phyloP scores from a whole-genome alignment of 2,329 filamentous ascomycete genomes.

The Colletotrichum agaves region DNA sequence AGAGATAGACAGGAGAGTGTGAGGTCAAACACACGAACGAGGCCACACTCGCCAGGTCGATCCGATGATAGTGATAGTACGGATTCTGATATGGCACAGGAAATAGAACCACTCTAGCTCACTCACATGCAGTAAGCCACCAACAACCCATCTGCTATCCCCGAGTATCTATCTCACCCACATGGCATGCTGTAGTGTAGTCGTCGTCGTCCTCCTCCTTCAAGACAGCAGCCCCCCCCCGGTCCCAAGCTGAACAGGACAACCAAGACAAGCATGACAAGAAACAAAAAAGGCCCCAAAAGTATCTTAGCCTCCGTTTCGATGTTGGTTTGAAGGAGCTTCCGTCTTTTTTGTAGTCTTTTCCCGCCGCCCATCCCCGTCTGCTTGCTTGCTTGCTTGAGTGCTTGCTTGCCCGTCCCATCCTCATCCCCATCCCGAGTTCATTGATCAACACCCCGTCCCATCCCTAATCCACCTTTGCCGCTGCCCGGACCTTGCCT shows the following conservation, averaged over 20 bases:
- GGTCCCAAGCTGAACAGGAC: neutral
- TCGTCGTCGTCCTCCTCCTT: neutral
- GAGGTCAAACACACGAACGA: neutral
- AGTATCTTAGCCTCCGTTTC: slow-evolving; percentile 31
- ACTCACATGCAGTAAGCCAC: slow-evolving; percentile 34
- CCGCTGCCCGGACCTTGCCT: slow-evolving; percentile 2
- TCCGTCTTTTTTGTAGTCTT: slow-evolving; percentile 19
- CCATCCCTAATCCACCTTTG: slow-evolving; percentile 7
- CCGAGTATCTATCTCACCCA: slow-evolving; percentile 1
- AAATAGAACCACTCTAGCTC: slow-evolving; percentile 13
- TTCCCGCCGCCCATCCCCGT: slow-evolving; percentile 3
- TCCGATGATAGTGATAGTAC: slow-evolving; percentile 21
- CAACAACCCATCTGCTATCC: slow-evolving; percentile 9
- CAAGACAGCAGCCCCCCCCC: slow-evolving; percentile 5
- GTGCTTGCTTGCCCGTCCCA: neutral
- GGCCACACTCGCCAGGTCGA: slow-evolving; percentile 1
- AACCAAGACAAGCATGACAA: neutral
- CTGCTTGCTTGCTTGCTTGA: neutral
- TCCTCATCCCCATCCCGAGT: slow-evolving; percentile 11
- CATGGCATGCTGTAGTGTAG: slow-evolving; percentile 6
- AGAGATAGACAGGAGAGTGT: slow-evolving; percentile 22
- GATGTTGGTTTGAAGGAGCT: slow-evolving; percentile 40
- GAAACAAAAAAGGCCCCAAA: slow-evolving; percentile 11
- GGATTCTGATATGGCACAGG: slow-evolving; percentile 25
- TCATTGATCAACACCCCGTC: neutral